These are phyloP conservation scores for Acanthamoeba pearcei DNA, from an alignment of 208 protist species.

Conservation along the genomic window DNA sequence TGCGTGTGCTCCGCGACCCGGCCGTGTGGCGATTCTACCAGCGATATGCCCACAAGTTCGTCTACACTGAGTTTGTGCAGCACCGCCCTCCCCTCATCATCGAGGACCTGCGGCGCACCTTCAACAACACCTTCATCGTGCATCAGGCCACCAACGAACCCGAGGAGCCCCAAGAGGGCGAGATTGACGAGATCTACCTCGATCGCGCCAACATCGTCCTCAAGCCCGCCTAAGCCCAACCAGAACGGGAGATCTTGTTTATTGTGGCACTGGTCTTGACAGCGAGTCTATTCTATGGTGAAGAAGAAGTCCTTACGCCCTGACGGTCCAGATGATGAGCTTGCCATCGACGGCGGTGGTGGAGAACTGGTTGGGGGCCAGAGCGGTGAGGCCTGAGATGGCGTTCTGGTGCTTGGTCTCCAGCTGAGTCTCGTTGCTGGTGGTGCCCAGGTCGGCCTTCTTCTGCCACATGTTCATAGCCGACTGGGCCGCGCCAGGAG, in stretches of 20 bases:
- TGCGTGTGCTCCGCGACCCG: slow-evolving; percentile 50
- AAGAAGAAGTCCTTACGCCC: not conserved
- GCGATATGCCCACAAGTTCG: slow-evolving; percentile 74
- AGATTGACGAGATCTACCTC: slow-evolving; percentile 48
- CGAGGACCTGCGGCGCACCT: not conserved
- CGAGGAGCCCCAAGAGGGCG: slow-evolving; percentile 20
- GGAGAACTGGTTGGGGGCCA: slow-evolving; percentile 78
- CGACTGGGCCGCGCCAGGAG: not conserved
- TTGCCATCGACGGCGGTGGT: slow-evolving; percentile 86
- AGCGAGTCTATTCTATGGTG: not conserved
- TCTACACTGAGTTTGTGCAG: slow-evolving; percentile 76
- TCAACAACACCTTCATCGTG: slow-evolving; percentile 69
- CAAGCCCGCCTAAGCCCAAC: not conserved
- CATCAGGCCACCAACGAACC: slow-evolving; percentile 45
- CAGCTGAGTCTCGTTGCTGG: slow-evolving; percentile 76
- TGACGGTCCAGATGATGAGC: slow-evolving; percentile 83
- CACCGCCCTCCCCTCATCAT: slow-evolving; percentile 60
- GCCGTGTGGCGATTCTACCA: slow-evolving; percentile 67
- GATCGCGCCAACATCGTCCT: slow-evolving; percentile 35
- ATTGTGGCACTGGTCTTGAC: not conserved
- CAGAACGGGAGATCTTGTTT: not conserved
- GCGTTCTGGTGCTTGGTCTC: slow-evolving; percentile 86
- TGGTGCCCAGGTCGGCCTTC: slow-evolving; percentile 79
- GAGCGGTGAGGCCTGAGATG: slow-evolving; percentile 79
- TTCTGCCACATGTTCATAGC: slow-evolving; percentile 88